Evolutionary conservation across 768 basidiomycete genomes (phyloP), one percentile per base, ranked within the genome.

Genomic region (Agrocybe praecox): DNA sequence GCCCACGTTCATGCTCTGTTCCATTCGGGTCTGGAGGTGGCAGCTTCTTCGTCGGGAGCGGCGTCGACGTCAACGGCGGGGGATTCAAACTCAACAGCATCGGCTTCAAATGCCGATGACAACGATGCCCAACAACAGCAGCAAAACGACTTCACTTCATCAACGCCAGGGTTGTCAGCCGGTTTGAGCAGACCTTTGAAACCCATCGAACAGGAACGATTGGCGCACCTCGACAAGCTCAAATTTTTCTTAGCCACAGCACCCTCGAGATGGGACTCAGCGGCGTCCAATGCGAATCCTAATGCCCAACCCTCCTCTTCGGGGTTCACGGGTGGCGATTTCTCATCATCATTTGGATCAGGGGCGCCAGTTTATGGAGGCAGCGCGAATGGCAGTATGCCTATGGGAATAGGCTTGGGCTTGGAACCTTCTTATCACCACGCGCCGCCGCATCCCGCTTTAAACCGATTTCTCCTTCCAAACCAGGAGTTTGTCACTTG

Each of bases 241-340:
- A 94, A 94, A 74, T 89, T 87, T 74, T 95, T 95, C 74, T 85
- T 95, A 45, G 89, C 90, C 15, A 92, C 91, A 11, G 93, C 89
- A 8, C 94, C 88, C 2, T 87, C 82, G 24, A 81, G 84, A 47
- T 94, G 91, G 92, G 82, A 83, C 63, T 62, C 72, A 0, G 58
- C 70, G 17, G 60, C 70, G 22, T 68, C 74, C 43, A 66, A 63
- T 11, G 58, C 69, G 1, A 67, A 67, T 8, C 70, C 76, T 24
- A 63, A 67, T 15, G 53, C 69, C 7, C 19, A 64, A 18, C 60
- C 65, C 15, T 60, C 66, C 17, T 53, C 65, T n/a, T 55, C 65
- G n/a, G 51, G 44, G 42, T 33, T 53, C 45, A 15, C 47, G n/a
- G 43, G 50, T 11, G 51, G 29, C 7, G 55, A 56, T 40, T 60